phyloP scores from a whole-genome alignment of 2,329 filamentous ascomycete genomes.

The Arthroderma sp. region DNA sequence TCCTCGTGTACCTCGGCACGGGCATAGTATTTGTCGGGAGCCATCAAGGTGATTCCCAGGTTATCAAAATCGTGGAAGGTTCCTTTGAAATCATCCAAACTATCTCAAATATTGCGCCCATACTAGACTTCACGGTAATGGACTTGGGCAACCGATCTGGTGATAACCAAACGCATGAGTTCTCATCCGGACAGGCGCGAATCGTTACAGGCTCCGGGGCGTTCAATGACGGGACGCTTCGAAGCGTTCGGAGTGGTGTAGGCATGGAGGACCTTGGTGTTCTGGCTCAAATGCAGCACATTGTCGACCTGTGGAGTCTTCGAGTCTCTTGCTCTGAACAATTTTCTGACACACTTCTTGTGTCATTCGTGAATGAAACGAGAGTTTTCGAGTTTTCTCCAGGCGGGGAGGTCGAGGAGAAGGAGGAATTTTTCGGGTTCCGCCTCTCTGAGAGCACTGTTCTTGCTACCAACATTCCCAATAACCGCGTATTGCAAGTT shows the following conservation, averaged over 20 bases:
- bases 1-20: constrained; percentile 56
- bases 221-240: constrained; percentile 72
- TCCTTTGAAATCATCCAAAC: constrained; percentile 58
- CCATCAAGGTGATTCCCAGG: constrained; percentile 82
- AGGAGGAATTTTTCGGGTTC: constrained; percentile 62
- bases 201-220: constrained; percentile 89
- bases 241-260: constrained; percentile 86
- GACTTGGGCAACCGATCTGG: constrained; percentile 80
- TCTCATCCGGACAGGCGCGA: constrained; percentile 85
- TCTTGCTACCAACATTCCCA: constrained; percentile 51
- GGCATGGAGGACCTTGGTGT: constrained; percentile 78
- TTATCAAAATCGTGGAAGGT: constrained; percentile 52
- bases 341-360: constrained; percentile 54
- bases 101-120: constrained; percentile 73
- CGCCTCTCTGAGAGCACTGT: constrained; percentile 59
- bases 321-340: constrained; percentile 33
- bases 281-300: constrained; percentile 62
- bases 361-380: constrained; percentile 73
- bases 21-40: constrained; percentile 75
- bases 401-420: constrained; percentile 71
- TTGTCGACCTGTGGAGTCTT: constrained; percentile 62
- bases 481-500: constrained; percentile 59
- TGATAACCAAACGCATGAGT: constrained; percentile 70
- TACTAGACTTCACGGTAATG: constrained; percentile 91
- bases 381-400: constrained; percentile 64